Evolutionary conservation across 148 eudicot species (phyloP).

Genomic region (Oxyria digyna): DNA sequence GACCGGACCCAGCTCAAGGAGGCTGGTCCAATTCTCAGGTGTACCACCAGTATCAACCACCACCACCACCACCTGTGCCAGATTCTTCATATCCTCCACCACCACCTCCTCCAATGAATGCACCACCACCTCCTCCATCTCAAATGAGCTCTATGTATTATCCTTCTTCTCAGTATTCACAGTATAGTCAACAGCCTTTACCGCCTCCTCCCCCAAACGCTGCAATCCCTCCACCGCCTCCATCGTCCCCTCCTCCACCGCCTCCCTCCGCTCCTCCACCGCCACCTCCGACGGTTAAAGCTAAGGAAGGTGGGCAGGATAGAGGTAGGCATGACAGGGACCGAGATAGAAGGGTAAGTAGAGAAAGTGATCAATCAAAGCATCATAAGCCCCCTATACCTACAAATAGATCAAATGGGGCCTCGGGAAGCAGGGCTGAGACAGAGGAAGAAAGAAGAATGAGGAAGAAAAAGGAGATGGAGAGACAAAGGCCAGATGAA

Average conservation of each 20-base stretch:
- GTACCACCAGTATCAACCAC: constrained; percentile 43
- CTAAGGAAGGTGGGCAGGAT: constrained; percentile 40
- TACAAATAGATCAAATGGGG: constrained; percentile 38
- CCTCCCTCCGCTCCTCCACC: constrained; percentile 62
- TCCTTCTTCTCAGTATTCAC: constrained; percentile 70
- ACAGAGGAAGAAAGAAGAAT: constrained; percentile 89
- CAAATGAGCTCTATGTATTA: constrained; percentile 41
- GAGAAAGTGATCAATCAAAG: constrained; percentile 38
- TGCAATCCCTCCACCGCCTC: constrained; percentile 65
- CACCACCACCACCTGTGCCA: constrained; percentile 36
- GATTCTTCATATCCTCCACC: constrained; percentile 67
- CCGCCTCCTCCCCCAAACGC: constrained; percentile 68
- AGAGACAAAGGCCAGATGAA: constrained; percentile 72
- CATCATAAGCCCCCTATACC: constrained; percentile 53
- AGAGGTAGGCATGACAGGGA: constrained; percentile 29
- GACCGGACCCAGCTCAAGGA: neutral
- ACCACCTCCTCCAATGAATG: constrained; percentile 27
- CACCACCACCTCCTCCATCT: constrained; percentile 38
- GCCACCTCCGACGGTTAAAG: constrained; percentile 22
- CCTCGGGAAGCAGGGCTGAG: constrained; percentile 44
- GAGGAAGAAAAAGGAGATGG: constrained; percentile 72
- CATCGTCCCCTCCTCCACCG: constrained; percentile 59
- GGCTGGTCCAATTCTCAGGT: constrained; percentile 5
- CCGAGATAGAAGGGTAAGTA: constrained; percentile 22
- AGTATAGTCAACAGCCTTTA: constrained; percentile 45